Base-by-base conservation (phyloP, 2,329 filamentous ascomycete genomes). In the Ophiocordyceps sinensis region DNA sequence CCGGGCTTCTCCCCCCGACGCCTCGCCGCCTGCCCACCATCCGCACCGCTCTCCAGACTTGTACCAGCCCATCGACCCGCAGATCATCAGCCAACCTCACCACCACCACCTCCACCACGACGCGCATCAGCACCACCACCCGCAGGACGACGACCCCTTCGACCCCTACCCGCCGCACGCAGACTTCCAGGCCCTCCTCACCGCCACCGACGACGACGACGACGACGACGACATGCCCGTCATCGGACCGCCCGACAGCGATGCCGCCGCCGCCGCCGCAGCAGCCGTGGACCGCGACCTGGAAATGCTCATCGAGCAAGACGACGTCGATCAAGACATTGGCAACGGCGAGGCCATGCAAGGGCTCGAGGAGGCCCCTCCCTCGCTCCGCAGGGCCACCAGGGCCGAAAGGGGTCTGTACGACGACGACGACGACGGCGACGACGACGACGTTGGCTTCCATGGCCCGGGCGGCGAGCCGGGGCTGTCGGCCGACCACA, bases 11-110 rank as follows among this genome's bases (percentile, higher is more conserved):
- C 4, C 30, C n/a, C 13, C 30, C 8, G n/a, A 13, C 30, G 30
- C n/a, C 32, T 10, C 32, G 7, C n/a, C 32, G 7, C n/a, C 32
- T 7, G n/a, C n/a, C 37, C 56, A 61, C 37, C 51, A 38, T 12
- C 6, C 26, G 56, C 44, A 49, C 23, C 51, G 49, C 28, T 45
- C 55, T 21, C 47, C 57, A 19, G 58, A 59, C 28, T 57, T 66
- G 26, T 71, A 70, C 51, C 69, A 74, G 41, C 73, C 71, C 23
- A 75, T 77, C 53, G 72, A 77, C 51, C 72, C 73, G n/a, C 71
- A 72, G 48, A 75, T 76, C 41, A 75, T 75, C 49, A 67, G 62
- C 37, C 65, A 68, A 40, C 50, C 59, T 21, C 52, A 56, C 31
- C 54, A 49, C 36, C 51, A 52, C 9, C 52, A 56, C 38, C 54